These are phyloP conservation scores for Exophiala spinifera DNA, from an alignment of 2,329 filamentous ascomycete genomes.

Conservation along the genomic window DNA sequence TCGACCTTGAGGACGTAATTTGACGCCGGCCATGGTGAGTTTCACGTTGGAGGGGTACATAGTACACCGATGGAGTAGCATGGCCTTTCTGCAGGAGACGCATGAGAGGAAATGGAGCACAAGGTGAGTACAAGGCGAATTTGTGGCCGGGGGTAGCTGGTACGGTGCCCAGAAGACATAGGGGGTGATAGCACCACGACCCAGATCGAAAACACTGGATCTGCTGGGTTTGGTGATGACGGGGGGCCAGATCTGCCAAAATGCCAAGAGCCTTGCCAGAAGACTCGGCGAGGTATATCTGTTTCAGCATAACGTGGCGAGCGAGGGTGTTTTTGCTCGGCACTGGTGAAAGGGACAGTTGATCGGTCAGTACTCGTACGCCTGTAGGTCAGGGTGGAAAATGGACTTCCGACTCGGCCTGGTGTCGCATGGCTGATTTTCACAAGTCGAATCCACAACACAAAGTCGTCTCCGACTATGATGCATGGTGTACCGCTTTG, in stretches of 20 bases:
- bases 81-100: slow-evolving; percentile 5
- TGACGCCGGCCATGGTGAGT: slow-evolving; percentile 3
- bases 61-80: background rate
- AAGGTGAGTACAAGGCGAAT: background rate
- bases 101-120: slow-evolving; percentile 10
- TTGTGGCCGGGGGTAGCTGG: background rate
- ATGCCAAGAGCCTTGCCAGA: slow-evolving; percentile 3
- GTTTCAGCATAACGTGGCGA: slow-evolving; percentile 20
- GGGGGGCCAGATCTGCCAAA: slow-evolving; percentile 9
- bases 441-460: too few relatives aligned
- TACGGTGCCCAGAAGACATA: background rate
- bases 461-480: too few relatives aligned
- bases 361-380: too few relatives aligned
- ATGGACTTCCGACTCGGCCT: too few relatives aligned
- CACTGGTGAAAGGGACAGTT: too few relatives aligned
- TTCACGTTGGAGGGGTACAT: slow-evolving; percentile 13
- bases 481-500: too few relatives aligned
- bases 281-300: background rate
- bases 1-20: slow-evolving; percentile 2
- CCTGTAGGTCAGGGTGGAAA: too few relatives aligned
- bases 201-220: slow-evolving; percentile 19
- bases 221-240: background rate
- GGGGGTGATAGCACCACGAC: background rate
- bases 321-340: slow-evolving; percentile 3
- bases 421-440: too few relatives aligned